Conservation (phyloP, 441 rosid species). For the Flueggea neowawraea region DNA sequence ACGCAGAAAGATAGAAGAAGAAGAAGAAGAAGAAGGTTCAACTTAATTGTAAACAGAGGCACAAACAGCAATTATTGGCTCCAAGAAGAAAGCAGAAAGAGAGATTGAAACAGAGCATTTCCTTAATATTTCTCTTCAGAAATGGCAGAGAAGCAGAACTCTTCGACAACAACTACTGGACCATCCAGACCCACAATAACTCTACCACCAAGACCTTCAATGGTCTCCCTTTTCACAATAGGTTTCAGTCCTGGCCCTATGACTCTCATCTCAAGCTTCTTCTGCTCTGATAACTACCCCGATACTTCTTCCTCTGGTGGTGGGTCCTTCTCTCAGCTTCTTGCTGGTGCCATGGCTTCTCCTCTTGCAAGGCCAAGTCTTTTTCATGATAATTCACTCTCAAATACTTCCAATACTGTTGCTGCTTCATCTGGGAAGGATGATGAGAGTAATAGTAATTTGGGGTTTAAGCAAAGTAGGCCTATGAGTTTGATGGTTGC, state of each 20-base stretch:
- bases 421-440: slow-evolving; percentile 8
- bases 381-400: slow-evolving; percentile 7
- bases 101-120: neutral
- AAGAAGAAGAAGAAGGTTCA: neutral
- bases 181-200: slow-evolving; percentile 61
- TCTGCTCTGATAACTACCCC: slow-evolving; percentile 33
- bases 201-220: slow-evolving; percentile 57
- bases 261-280: slow-evolving; percentile 34
- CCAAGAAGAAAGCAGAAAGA: neutral
- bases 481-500: slow-evolving; percentile 44
- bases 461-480: slow-evolving; percentile 50
- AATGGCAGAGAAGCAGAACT: slow-evolving; percentile 44
- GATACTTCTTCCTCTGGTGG: slow-evolving; percentile 33
- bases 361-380: slow-evolving; percentile 34
- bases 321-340: slow-evolving; percentile 79
- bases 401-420: neutral
- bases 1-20: neutral
- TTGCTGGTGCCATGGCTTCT: slow-evolving; percentile 79
- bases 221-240: slow-evolving; percentile 25
- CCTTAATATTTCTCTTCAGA: neutral
- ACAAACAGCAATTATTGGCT: neutral
- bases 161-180: slow-evolving; percentile 27
- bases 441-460: slow-evolving; percentile 13
- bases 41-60: neutral
- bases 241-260: slow-evolving; percentile 9